Percentiles rank a stretch among this genome's conserved stretches.
Evolutionary conservation across 805 yeast species (phyloP).

Genomic region (Priceomyces melissophilus): DNA sequence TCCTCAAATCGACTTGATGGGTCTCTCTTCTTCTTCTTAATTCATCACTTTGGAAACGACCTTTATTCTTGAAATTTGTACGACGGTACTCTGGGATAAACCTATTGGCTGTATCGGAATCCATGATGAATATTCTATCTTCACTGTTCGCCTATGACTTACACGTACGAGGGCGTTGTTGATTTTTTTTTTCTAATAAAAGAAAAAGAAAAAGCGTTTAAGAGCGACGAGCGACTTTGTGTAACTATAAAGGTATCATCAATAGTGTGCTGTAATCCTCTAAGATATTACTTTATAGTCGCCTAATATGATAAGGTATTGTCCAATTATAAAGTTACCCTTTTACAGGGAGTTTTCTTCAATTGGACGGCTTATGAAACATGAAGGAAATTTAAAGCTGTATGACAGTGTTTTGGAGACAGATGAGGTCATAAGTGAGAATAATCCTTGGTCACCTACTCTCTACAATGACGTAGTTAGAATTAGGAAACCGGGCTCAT

Average conservation of each 20-base stretch:
- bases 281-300: too few relatives aligned
- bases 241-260: constrained; percentile 1
- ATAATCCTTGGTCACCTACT: constrained; percentile 47
- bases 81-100: constrained; percentile 97
- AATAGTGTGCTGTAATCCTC: too few relatives aligned
- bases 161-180: constrained; percentile 7
- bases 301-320: too few relatives aligned
- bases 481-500: constrained; percentile 39
- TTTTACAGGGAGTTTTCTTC: neutral
- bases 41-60: constrained; percentile 92
- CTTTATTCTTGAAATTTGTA: constrained; percentile 91
- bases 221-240: constrained; percentile 2
- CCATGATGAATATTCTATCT: constrained; percentile 44
- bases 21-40: constrained; percentile 96
- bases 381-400: constrained; percentile 18
- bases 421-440: constrained; percentile 38
- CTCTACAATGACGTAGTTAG: constrained; percentile 41
- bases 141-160: neutral
- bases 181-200: constrained; percentile 3
- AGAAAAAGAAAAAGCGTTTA: too few relatives aligned
- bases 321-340: too few relatives aligned
- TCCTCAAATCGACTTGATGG: constrained; percentile 93
- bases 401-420: constrained; percentile 37
- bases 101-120: constrained; percentile 69
- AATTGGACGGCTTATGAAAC: constrained; percentile 6